Percentiles rank a stretch among this genome's conserved stretches.
Evolutionary conservation across 306 rosid genomes (phyloP).

Genomic region (Pyrus betulifolia): DNA sequence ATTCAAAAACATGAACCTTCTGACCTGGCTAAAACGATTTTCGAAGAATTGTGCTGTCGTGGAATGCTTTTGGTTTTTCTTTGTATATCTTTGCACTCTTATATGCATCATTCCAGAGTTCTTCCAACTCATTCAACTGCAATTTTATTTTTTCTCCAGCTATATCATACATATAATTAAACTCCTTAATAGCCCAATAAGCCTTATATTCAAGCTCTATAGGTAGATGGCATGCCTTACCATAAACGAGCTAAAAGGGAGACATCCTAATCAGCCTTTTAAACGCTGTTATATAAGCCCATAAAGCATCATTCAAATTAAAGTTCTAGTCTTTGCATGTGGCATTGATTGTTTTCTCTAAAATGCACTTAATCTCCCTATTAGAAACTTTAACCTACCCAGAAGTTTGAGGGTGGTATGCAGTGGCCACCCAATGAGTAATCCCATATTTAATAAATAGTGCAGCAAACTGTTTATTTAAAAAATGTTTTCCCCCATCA

Average conservation of each 20-base stretch:
- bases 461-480: too few species aligned
- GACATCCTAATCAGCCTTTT: not conserved
- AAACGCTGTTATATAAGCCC: not conserved
- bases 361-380: not conserved
- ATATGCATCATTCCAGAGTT: not conserved
- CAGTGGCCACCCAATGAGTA: not conserved
- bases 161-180: too few species aligned
- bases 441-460: not conserved
- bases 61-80: too few species aligned
- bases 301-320: not conserved
- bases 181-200: too few species aligned
- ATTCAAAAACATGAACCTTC: not conserved
- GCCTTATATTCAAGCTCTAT: not conserved
- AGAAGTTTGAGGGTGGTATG: not conserved
- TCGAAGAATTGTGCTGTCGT: not conserved
- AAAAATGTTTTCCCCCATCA: not conserved
- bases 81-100: not conserved
- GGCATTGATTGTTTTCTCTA: not conserved
- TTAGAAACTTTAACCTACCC: not conserved
- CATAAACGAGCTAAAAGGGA: not conserved
- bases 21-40: not conserved
- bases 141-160: not conserved
- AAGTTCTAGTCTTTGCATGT: not conserved
- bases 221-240: not conserved
- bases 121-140: not conserved